phyloP scores from a whole-genome alignment of 2,329 filamentous ascomycete genomes.

The Exophiala sp. region DNA sequence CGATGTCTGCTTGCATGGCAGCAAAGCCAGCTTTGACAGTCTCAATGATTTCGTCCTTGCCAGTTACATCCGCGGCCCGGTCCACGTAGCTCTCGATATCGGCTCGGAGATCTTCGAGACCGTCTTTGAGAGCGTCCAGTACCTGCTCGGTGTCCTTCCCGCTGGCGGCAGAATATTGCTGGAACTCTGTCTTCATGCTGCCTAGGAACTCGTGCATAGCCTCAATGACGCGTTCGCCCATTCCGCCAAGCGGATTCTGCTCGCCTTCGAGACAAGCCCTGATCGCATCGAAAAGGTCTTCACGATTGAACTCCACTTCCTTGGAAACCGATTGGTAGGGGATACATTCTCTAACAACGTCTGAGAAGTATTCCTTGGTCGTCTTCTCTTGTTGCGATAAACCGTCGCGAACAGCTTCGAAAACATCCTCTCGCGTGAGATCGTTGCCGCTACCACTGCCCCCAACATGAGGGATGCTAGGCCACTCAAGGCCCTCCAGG shows the following conservation, averaged over 20 bases:
- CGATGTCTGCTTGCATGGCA: constrained; percentile 54
- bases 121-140: constrained; percentile 79
- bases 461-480: constrained; percentile 32
- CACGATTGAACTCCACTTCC: constrained; percentile 55
- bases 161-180: constrained; percentile 72
- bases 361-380: constrained; percentile 42
- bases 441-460: constrained; percentile 39
- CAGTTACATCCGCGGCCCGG: constrained; percentile 59
- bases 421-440: constrained; percentile 50
- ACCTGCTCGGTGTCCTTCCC: constrained; percentile 82
- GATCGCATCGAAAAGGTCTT: constrained; percentile 55
- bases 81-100: constrained; percentile 81
- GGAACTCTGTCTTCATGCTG: constrained; percentile 60
- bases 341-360: constrained; percentile 56
- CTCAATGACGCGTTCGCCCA: constrained; percentile 55
- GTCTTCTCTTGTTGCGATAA: constrained; percentile 41
- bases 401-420: constrained; percentile 56
- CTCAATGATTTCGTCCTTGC: constrained; percentile 73
- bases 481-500: constrained; percentile 76
- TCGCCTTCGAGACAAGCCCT: constrained; percentile 52
- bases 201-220: constrained; percentile 55
- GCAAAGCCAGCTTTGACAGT: constrained; percentile 59
- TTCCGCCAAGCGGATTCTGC: constrained; percentile 46
- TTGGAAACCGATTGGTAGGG: constrained; percentile 44
- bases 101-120: constrained; percentile 69